Conservation (phyloP, 2,329 filamentous ascomycete genomes). For the Aspergillus bombycis region DNA sequence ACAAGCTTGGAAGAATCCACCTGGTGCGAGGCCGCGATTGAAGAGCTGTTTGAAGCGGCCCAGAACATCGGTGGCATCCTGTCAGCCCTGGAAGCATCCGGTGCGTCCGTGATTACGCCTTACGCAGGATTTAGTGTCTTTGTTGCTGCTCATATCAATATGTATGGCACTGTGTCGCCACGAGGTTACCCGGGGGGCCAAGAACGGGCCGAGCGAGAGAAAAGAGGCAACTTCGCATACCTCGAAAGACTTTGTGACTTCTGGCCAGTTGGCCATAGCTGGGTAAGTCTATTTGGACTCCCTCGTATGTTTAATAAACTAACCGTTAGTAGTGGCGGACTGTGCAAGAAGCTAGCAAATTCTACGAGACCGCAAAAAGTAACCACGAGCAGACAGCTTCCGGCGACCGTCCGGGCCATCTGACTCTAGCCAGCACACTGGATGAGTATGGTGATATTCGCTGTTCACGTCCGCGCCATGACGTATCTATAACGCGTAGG, state of each 20-base stretch:
- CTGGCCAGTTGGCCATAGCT: slow-evolving; percentile 40
- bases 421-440: slow-evolving; percentile 37
- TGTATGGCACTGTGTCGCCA: slow-evolving; percentile 41
- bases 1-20: slow-evolving; percentile 15
- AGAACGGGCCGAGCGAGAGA: slow-evolving; percentile 36
- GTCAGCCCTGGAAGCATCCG: slow-evolving; percentile 34
- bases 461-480: slow-evolving; percentile 28
- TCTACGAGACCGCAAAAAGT: slow-evolving; percentile 37
- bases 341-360: slow-evolving; percentile 39
- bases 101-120: slow-evolving; percentile 38
- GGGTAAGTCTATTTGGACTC: slow-evolving; percentile 25
- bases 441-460: slow-evolving; percentile 44
- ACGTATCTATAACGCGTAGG: slow-evolving; percentile 12
- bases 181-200: slow-evolving; percentile 37
- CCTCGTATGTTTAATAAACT: not conserved
- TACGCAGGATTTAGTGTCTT: slow-evolving; percentile 44
- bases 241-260: slow-evolving; percentile 36
- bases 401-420: slow-evolving; percentile 30
- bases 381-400: slow-evolving; percentile 25
- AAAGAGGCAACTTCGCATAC: slow-evolving; percentile 35
- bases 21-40: slow-evolving; percentile 27
- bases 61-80: slow-evolving; percentile 37
- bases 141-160: slow-evolving; percentile 42
- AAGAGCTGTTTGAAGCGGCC: slow-evolving; percentile 36
- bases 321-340: slow-evolving; percentile 34